phyloP scores from a whole-genome alignment of 495 filamentous ascomycete species.

The Apiosordaria backusii region DNA sequence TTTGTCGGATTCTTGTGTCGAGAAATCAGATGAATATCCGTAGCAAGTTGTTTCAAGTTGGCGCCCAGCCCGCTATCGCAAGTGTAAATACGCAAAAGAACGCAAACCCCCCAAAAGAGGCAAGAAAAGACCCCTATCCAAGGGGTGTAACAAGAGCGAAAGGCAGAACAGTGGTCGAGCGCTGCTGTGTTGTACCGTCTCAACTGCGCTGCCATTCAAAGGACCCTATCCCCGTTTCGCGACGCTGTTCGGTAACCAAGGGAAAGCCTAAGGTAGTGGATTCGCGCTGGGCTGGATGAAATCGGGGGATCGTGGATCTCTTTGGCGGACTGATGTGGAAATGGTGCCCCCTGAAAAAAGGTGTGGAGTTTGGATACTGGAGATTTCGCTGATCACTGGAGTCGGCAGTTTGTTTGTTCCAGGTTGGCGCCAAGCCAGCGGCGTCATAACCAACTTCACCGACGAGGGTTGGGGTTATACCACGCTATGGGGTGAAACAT shows the following conservation, averaged over 20 bases:
- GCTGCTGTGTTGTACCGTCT: neutral
- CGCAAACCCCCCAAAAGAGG: too few relatives aligned
- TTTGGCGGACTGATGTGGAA: neutral
- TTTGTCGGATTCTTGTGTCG: too few relatives aligned
- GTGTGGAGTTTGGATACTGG: constrained; percentile 1
- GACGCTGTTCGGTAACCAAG: neutral
- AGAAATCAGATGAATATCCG: too few relatives aligned
- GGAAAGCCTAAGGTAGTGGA: neutral
- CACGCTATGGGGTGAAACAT: neutral
- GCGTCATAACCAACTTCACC: neutral
- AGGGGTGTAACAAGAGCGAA: too few relatives aligned
- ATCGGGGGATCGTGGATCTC: neutral
- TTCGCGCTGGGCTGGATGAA: neutral
- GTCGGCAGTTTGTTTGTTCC: neutral
- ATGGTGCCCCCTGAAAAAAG: neutral
- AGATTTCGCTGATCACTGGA: neutral
- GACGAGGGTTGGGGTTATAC: neutral
- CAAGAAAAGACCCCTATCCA: too few relatives aligned
- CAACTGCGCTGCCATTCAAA: neutral
- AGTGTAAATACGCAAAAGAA: too few relatives aligned
- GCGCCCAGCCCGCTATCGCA: too few relatives aligned
- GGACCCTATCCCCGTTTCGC: neutral
- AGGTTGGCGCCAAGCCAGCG: neutral
- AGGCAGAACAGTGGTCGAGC: too few relatives aligned
- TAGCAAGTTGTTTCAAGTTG: too few relatives aligned